Percentiles rank a stretch among this genome's conserved stretches.
These are phyloP conservation scores for Mycosphaerella arachidis DNA, from an alignment of 2,329 filamentous ascomycete species.

Conservation along the genomic window DNA sequence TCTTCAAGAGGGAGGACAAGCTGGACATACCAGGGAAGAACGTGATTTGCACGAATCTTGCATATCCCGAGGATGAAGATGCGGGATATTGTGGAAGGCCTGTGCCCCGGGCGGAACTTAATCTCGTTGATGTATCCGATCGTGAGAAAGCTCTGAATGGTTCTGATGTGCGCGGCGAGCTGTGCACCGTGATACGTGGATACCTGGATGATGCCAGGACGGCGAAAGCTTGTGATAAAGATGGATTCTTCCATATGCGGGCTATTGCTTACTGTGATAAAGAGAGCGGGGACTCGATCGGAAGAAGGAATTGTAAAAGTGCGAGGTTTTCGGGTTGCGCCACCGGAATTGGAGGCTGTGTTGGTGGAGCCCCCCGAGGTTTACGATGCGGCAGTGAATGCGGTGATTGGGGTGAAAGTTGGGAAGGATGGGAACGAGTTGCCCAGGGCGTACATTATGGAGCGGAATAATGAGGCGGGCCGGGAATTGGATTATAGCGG, in stretches of 20 bases:
- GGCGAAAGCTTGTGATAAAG: conserved; percentile 62
- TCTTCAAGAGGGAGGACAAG: conserved; percentile 15
- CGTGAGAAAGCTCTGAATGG: conserved; percentile 56
- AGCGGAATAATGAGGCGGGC: too few species aligned
- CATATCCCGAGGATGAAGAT: conserved; percentile 59
- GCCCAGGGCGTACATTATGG: conserved; percentile 62
- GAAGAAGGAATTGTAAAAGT: conserved; percentile 56
- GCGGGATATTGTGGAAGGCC: conserved; percentile 68
- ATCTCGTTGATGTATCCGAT: conserved; percentile 65
- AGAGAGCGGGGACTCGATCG: conserved; percentile 82
- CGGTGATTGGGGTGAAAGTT: conserved; percentile 66
- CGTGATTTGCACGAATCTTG: conserved; percentile 58
- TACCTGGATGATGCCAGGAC: conserved; percentile 59
- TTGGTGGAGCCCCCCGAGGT: conserved; percentile 69
- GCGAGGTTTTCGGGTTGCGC: conserved; percentile 75
- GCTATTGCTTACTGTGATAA: conserved; percentile 66
- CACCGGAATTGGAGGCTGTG: conserved; percentile 76
- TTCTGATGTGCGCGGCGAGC: conserved; percentile 72
- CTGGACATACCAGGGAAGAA: conserved; percentile 44
- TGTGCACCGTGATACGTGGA: conserved; percentile 71
- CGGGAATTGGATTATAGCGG: conserved; percentile 43
- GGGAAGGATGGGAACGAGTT: conserved; percentile 50
- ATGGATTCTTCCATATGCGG: conserved; percentile 60
- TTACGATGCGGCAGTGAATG: conserved; percentile 71
- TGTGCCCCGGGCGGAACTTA: conserved; percentile 59